Conservation (phyloP, 2,329 filamentous ascomycete species). For the Colletotrichum tropicicola region DNA sequence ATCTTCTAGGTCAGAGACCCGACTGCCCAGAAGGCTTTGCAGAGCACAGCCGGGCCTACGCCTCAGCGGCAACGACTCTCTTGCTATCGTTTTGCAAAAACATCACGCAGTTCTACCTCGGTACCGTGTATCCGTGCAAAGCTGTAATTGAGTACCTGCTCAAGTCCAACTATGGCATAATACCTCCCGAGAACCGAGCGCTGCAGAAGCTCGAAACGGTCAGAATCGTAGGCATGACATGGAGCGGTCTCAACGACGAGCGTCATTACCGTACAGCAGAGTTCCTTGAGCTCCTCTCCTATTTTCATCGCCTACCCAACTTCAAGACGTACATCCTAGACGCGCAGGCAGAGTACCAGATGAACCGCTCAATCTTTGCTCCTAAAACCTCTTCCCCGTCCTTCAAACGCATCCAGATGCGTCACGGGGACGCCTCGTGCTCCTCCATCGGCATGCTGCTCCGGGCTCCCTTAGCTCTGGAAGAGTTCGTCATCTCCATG, state of each 20-base stretch:
- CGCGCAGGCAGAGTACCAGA: background rate
- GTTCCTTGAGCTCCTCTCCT: background rate
- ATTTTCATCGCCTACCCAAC: background rate
- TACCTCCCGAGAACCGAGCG: background rate
- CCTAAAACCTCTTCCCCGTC: background rate
- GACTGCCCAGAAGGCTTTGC: background rate
- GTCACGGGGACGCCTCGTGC: background rate
- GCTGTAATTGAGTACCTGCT: background rate
- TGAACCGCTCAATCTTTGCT: background rate
- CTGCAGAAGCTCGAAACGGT: background rate
- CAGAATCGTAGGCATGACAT: background rate
- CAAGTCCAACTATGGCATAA: slow-evolving; percentile 2
- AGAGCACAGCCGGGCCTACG: background rate
- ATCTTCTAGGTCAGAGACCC: background rate
- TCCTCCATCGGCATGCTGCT: background rate
- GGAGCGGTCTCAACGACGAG: background rate
- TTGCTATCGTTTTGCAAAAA: slow-evolving; percentile 7
- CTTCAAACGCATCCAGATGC: background rate
- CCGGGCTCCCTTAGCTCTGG: background rate
- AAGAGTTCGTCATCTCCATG: background rate
- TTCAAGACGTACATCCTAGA: background rate
- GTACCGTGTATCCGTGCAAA: background rate
- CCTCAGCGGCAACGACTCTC: background rate
- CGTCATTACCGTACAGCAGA: background rate
- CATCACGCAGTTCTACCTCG: background rate